Percentiles rank a stretch among this genome's conserved stretches.
These are phyloP conservation scores for Multifurca ochricompacta DNA, from an alignment of 768 basidiomycete genomes.

Conservation along the genomic window DNA sequence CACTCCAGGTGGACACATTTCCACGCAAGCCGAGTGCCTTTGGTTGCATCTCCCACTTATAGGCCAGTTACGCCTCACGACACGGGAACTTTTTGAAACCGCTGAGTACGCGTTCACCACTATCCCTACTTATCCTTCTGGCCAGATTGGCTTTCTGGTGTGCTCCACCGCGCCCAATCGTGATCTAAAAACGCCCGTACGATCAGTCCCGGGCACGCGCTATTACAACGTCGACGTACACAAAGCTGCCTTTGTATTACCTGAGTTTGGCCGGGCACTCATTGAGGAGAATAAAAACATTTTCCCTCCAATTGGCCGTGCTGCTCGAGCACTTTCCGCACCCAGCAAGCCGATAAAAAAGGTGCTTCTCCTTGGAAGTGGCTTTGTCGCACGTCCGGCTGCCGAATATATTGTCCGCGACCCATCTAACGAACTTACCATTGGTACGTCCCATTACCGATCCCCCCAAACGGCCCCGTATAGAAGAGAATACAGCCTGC, in stretches of 20 bases:
- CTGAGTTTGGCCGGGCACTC: constrained; percentile 78
- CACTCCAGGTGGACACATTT: constrained; percentile 83
- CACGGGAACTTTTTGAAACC: constrained; percentile 66
- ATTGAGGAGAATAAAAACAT: constrained; percentile 68
- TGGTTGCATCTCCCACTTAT: constrained; percentile 94
- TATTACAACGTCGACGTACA: constrained; percentile 88
- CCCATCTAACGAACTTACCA: constrained; percentile 74
- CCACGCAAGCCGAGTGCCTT: constrained; percentile 91
- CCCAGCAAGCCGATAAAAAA: constrained; percentile 51
- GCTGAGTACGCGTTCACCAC: constrained; percentile 92
- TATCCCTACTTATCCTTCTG: constrained; percentile 97
- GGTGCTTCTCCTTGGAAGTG: constrained; percentile 86
- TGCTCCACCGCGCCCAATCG: constrained; percentile 70
- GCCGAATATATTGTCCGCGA: constrained; percentile 87
- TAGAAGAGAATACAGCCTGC: constrained; percentile 48
- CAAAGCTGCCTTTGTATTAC: constrained; percentile 75
- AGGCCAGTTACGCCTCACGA: constrained; percentile 59
- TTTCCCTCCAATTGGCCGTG: constrained; percentile 67
- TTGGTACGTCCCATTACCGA: constrained; percentile 44
- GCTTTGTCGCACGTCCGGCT: constrained; percentile 93
- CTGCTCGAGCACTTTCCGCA: constrained; percentile 37
- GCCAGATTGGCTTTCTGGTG: constrained; percentile 92
- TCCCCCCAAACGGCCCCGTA: neutral
- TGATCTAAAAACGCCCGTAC: constrained; percentile 64
- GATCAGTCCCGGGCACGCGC: constrained; percentile 58